Percentiles rank a stretch among this genome's conserved stretches.
Evolutionary conservation across 139 green algal genomes (phyloP).

Genomic region (Yamagishiella unicocca): DNA sequence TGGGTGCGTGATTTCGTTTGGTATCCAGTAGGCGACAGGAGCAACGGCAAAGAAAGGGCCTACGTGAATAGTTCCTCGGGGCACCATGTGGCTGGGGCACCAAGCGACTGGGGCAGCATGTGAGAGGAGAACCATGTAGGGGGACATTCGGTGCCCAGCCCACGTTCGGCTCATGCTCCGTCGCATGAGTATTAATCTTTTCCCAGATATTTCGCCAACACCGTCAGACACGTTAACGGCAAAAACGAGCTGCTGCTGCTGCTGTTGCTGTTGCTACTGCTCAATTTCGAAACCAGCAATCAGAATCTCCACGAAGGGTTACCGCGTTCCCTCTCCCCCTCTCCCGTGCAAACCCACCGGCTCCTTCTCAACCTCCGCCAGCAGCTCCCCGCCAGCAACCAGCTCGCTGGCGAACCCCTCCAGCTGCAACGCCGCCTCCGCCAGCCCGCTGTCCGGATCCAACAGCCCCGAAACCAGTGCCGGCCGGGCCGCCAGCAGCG

Average conservation of each 20-base stretch:
- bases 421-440: background rate
- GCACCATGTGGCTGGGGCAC: no score
- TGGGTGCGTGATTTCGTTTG: no score
- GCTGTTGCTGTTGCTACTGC: background rate
- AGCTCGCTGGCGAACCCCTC: no score
- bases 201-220: constrained; percentile 10
- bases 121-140: no score
- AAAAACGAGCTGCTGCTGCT: background rate
- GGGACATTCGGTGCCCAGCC: no score
- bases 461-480: background rate
- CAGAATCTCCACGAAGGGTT: no score
- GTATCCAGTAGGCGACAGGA: no score
- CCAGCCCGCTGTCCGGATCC: background rate
- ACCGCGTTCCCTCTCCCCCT: background rate
- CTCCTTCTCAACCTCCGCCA: background rate
- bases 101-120: no score
- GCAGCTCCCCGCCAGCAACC: no score
- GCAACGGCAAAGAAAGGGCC: no score
- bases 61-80: no score
- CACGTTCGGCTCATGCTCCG: background rate
- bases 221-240: background rate
- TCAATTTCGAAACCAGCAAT: no score
- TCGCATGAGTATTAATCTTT: background rate
- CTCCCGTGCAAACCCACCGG: background rate
- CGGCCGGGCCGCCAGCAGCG: background rate